A percentile compares a stretch with the other conserved stretches of the same genome.
Evolutionary conservation across 2,329 filamentous ascomycete species (phyloP).

Genomic region (Atkinsonella texensis): DNA sequence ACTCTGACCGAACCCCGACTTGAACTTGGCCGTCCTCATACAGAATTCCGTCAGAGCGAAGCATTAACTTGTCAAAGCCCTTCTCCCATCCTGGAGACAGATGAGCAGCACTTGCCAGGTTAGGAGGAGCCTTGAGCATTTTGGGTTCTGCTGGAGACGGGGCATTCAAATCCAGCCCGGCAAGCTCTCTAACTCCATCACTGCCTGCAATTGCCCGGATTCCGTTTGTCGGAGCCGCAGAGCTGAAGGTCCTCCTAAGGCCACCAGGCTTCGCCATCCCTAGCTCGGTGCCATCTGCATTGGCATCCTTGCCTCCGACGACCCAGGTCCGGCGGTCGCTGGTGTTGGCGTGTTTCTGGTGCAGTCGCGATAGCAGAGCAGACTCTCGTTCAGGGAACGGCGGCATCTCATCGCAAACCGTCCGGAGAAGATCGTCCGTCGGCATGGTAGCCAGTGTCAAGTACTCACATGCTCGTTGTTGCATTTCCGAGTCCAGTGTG

Average conservation of each 20-base stretch:
- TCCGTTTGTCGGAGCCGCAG: slow-evolving; percentile 35
- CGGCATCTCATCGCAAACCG: slow-evolving; percentile 97
- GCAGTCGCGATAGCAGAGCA: slow-evolving; percentile 77
- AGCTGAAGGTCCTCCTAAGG: slow-evolving; percentile 76
- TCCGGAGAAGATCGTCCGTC: slow-evolving; percentile 82
- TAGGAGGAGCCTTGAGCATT: slow-evolving; percentile 57
- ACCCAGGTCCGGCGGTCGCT: slow-evolving; percentile 97
- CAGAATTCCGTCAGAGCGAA: slow-evolving; percentile 72
- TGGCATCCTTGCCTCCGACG: slow-evolving; percentile 92
- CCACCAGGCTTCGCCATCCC: slow-evolving; percentile 69
- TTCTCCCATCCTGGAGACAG: slow-evolving; percentile 89
- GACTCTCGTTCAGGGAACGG: slow-evolving; percentile 93
- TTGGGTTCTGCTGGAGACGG: slow-evolving; percentile 45
- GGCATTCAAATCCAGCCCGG: slow-evolving; percentile 67
- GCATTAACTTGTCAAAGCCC: slow-evolving; percentile 73
- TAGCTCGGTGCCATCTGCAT: slow-evolving; percentile 68
- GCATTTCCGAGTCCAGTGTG: slow-evolving; percentile 86
- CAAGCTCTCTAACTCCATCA: slow-evolving; percentile 54
- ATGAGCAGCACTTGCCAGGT: slow-evolving; percentile 84
- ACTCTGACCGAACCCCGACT: slow-evolving; percentile 84
- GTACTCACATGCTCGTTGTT: slow-evolving; percentile 95
- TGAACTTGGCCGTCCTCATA: slow-evolving; percentile 95
- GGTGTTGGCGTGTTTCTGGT: slow-evolving; percentile 86
- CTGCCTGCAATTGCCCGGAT: slow-evolving; percentile 30
- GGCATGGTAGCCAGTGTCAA: slow-evolving; percentile 73